phyloP scores from a whole-genome alignment of 345 rosid species.

The Triadica sebifera region DNA sequence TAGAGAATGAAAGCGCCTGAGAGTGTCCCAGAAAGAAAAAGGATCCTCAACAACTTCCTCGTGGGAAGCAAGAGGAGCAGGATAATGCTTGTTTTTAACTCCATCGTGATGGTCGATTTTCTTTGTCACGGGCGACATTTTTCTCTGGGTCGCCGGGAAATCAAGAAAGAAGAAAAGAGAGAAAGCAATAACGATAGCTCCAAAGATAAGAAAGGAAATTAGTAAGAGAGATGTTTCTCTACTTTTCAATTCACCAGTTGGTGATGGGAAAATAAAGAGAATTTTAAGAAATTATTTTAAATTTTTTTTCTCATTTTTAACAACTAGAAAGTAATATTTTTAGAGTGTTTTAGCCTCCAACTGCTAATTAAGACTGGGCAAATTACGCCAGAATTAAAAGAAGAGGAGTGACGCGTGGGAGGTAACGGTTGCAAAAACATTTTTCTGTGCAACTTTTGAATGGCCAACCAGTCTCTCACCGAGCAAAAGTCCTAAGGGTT shows the following conservation, averaged over 20 bases:
- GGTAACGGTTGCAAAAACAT: conserved; percentile 61
- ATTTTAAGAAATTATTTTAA: too few relatives aligned
- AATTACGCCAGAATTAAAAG: conserved; percentile 3
- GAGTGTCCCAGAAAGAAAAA: conserved; percentile 76
- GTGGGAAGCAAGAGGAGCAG: conserved; percentile 63
- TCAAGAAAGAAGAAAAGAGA: background rate
- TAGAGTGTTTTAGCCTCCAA: too few relatives aligned
- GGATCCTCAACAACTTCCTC: conserved; percentile 50
- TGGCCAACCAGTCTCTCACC: conserved; percentile 16
- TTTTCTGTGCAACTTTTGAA: conserved; percentile 45
- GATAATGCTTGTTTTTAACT: conserved; percentile 46
- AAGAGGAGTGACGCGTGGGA: conserved; percentile 39
- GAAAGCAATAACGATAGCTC: conserved; percentile 17
- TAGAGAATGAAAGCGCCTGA: conserved; percentile 74
- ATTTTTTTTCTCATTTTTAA: too few relatives aligned
- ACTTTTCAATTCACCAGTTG: too few relatives aligned
- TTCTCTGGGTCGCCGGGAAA: conserved; percentile 24
- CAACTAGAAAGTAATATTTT: too few relatives aligned
- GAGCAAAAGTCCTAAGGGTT: background rate
- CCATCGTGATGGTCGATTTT: conserved; percentile 19
- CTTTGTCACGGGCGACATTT: conserved; percentile 48
- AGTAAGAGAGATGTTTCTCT: too few relatives aligned
- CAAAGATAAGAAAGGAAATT: conserved; percentile 33
- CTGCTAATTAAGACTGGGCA: conserved; percentile 22
- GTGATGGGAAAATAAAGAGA: too few relatives aligned